Evolutionary conservation across 2,329 filamentous ascomycete species (phyloP).

Genomic region (Blastomyces gilchristii): DNA sequence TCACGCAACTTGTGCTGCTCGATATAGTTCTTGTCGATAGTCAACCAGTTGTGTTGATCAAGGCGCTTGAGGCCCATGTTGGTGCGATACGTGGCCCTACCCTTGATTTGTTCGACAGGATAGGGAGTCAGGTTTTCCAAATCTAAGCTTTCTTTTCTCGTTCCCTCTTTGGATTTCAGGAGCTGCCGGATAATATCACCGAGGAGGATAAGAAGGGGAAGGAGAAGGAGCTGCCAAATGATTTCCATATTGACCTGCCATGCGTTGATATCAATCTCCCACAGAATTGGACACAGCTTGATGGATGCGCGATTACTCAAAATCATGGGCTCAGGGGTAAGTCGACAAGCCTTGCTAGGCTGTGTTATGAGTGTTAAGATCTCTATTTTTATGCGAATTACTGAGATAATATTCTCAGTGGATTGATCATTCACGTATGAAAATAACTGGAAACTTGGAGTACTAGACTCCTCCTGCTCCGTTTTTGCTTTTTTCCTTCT

Average conservation of each 20-base stretch:
- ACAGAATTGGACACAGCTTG: neutral
- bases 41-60: slow-evolving; percentile 41
- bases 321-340: neutral
- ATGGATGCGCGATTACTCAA: neutral
- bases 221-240: neutral
- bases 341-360: neutral
- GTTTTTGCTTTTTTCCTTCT: neutral
- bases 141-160: slow-evolving; percentile 15
- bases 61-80: slow-evolving; percentile 41
- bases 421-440: neutral
- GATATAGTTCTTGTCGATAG: slow-evolving; percentile 38
- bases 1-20: slow-evolving; percentile 35
- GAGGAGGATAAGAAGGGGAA: slow-evolving; percentile 18
- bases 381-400: no score
- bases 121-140: slow-evolving; percentile 29
- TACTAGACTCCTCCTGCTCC: neutral
- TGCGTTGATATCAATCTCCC: neutral
- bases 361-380: no score
- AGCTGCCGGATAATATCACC: slow-evolving; percentile 17
- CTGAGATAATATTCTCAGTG: no score
- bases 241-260: neutral
- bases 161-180: slow-evolving; percentile 14
- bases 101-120: slow-evolving; percentile 31
- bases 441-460: neutral
- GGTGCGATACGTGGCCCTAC: slow-evolving; percentile 32